Percentiles rank a stretch among this genome's conserved stretches.
Evolutionary conservation across 179 eudicot genomes (phyloP).

Genomic region (Vitellaria paradoxa): DNA sequence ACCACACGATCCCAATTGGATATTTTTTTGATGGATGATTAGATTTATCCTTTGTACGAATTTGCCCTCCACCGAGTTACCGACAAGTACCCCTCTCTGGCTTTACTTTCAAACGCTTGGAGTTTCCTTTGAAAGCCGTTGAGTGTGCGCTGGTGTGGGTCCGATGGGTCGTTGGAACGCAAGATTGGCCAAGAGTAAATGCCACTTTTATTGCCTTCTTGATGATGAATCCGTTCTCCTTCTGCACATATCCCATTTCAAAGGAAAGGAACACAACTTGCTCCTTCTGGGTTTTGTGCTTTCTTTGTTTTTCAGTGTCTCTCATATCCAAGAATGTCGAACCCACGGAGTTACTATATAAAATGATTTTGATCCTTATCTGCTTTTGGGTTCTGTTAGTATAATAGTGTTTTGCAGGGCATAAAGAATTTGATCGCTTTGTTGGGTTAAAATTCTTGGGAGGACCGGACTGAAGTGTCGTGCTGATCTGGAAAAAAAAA

Average conservation of each 20-base stretch:
- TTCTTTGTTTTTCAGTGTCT: neutral
- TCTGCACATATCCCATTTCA: neutral
- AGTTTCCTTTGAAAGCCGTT: conserved; percentile 3
- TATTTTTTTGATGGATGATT: too few relatives aligned
- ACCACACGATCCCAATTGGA: too few relatives aligned
- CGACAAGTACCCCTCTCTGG: too few relatives aligned
- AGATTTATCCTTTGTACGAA: too few relatives aligned
- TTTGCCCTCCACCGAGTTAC: too few relatives aligned
- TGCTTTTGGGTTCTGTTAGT: neutral
- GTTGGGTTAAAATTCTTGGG: neutral
- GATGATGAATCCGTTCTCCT: neutral
- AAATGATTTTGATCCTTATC: neutral
- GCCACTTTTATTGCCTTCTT: conserved; percentile 10
- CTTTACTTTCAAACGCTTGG: too few relatives aligned
- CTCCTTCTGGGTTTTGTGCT: neutral
- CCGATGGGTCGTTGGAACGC: conserved; percentile 17
- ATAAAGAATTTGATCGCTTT: neutral
- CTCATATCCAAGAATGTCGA: neutral
- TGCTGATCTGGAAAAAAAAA: conserved; percentile 1
- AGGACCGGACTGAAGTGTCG: neutral
- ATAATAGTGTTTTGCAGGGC: neutral
- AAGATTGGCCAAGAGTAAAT: conserved; percentile 15
- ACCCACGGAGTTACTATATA: neutral
- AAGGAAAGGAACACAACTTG: neutral
- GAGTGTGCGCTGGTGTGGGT: neutral